These are phyloP conservation scores for Serendipita sp. DNA, from an alignment of 768 basidiomycete species.

Conservation along the genomic window DNA sequence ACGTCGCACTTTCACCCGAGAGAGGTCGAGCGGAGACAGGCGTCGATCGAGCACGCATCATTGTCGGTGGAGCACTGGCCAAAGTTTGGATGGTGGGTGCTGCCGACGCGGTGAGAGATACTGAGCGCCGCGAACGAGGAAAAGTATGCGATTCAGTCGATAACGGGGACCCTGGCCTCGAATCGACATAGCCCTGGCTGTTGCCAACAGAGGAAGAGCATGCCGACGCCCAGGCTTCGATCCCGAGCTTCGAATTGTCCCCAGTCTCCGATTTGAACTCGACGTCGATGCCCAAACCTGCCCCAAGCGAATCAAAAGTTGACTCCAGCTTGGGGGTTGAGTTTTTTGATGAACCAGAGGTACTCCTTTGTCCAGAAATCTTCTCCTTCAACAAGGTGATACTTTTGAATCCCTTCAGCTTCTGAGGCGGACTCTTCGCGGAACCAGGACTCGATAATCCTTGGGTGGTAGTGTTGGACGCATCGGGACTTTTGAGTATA, in stretches of 20 bases:
- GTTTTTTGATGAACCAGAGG: not conserved
- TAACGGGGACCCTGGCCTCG: not conserved
- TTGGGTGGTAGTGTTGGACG: not conserved
- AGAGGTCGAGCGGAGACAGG: not conserved
- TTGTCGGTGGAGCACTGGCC: not conserved
- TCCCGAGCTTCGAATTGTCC: not conserved
- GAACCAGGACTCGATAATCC: not conserved
- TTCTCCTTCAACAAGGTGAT: constrained; percentile 5
- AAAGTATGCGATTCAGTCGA: constrained; percentile 2
- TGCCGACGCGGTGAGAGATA: not conserved
- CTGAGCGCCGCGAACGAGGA: not conserved
- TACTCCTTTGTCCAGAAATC: not conserved
- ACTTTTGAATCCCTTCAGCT: not conserved
- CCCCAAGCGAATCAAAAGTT: not conserved
- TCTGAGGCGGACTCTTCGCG: not conserved
- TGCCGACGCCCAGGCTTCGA: not conserved
- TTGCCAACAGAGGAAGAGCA: not conserved
- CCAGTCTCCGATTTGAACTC: not conserved
- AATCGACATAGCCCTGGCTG: not conserved
- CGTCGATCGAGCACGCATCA: not conserved
- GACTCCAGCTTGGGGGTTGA: not conserved
- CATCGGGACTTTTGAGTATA: not conserved
- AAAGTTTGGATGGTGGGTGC: not conserved
- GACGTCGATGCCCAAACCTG: not conserved
- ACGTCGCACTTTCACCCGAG: not conserved